A percentile compares a stretch with the other conserved stretches of the same genome.
phyloP scores from a whole-genome alignment of 352 stramenopile genomes.

The Paralagenidium karlingii region DNA sequence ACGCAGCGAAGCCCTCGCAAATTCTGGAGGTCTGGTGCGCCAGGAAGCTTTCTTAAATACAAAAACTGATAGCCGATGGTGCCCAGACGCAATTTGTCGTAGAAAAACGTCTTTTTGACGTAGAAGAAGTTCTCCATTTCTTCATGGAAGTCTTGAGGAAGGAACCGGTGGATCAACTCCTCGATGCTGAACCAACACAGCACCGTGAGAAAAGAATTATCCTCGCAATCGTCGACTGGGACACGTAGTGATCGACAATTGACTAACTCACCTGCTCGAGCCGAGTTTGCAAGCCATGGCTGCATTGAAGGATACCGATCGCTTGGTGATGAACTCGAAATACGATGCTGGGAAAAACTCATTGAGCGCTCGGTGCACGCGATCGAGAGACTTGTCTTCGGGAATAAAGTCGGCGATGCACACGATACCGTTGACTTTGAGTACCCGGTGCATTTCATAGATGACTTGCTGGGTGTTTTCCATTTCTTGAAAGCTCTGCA shows the following conservation, averaged over 20 bases:
- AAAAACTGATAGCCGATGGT: slow-evolving; percentile 40
- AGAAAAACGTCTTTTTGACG: slow-evolving; percentile 26
- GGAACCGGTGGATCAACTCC: slow-evolving; percentile 23
- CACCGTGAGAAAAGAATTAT: too few species aligned
- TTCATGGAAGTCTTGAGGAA: slow-evolving; percentile 27
- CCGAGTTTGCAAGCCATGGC: slow-evolving; percentile 25
- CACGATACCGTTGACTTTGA: slow-evolving; percentile 41
- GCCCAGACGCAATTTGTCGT: slow-evolving; percentile 26
- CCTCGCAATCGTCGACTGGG: too few species aligned
- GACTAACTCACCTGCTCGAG: too few species aligned
- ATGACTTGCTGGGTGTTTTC: slow-evolving; percentile 22
- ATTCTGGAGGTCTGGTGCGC: too few species aligned
- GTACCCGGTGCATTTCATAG: slow-evolving; percentile 38
- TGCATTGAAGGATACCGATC: slow-evolving; percentile 25
- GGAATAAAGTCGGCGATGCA: slow-evolving; percentile 64
- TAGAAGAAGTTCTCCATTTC: slow-evolving; percentile 45
- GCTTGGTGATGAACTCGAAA: slow-evolving; percentile 38
- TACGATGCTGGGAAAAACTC: slow-evolving; percentile 4
- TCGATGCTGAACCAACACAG: too few species aligned
- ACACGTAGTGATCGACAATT: too few species aligned
- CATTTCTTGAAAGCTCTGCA: slow-evolving; percentile 62
- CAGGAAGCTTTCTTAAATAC: too few species aligned
- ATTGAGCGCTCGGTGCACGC: slow-evolving; percentile 9
- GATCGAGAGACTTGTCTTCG: slow-evolving; percentile 9
- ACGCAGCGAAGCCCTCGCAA: too few species aligned